These are phyloP conservation scores for Solanum paucissectum DNA, from an alignment of 257 asterid genomes.

Conservation along the genomic window DNA sequence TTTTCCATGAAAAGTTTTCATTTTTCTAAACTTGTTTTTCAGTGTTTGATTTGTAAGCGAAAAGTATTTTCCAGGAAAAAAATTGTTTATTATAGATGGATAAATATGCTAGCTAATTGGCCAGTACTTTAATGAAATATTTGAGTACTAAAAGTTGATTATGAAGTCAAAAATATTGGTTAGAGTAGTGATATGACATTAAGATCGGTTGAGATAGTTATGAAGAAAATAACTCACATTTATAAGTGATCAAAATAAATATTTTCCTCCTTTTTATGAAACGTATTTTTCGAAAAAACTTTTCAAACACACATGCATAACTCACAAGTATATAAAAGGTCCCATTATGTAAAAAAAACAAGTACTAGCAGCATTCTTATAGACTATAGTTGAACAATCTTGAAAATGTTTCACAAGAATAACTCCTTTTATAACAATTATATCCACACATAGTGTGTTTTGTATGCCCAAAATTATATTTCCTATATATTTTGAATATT, in stretches of 20 bases:
- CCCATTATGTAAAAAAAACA: not conserved
- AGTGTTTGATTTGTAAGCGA: not conserved
- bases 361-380: not conserved
- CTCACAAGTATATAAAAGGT: not conserved
- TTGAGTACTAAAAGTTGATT: not conserved
- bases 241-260: too few species aligned
- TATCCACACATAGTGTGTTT: not conserved
- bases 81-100: not conserved
- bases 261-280: not conserved
- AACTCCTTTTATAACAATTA: not conserved
- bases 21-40: not conserved
- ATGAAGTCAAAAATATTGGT: not conserved
- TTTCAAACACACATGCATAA: not conserved
- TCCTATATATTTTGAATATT: not conserved
- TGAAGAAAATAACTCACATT: too few species aligned
- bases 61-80: not conserved
- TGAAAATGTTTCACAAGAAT: not conserved
- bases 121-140: not conserved
- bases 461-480: not conserved
- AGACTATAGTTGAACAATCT: not conserved
- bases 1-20: not conserved
- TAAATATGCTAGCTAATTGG: not conserved
- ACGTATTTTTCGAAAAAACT: not conserved
- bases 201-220: not conserved
- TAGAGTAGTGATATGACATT: not conserved